Evolutionary conservation across 202 grass and related monocot genomes (phyloP).

Genomic region (Carex arenaria): DNA sequence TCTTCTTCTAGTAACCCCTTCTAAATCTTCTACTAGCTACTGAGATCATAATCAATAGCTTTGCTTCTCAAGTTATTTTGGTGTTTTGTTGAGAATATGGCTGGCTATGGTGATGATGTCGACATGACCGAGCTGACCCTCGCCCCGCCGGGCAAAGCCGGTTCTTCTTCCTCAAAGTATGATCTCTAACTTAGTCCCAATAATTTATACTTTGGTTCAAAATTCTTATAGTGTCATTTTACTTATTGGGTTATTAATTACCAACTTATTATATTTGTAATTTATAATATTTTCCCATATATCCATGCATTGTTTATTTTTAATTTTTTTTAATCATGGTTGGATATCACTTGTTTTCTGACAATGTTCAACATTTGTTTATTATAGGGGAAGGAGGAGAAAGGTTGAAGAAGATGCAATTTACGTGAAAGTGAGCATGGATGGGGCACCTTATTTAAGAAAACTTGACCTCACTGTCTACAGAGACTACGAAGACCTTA

Average conservation of each 20-base stretch:
- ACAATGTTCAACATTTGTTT: neutral
- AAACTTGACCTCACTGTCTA: conserved; percentile 79
- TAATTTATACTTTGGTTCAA: neutral
- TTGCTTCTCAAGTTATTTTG: neutral
- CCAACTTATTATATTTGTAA: neutral
- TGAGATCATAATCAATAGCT: neutral
- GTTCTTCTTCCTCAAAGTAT: conserved; percentile 19
- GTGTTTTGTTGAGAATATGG: conserved; percentile 29
- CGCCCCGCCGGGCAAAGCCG: conserved; percentile 42
- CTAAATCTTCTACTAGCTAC: neutral
- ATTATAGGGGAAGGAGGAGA: conserved; percentile 23
- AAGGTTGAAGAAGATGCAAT: conserved; percentile 28
- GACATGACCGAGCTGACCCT: conserved; percentile 76
- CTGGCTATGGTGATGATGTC: conserved; percentile 34
- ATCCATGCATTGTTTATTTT: neutral
- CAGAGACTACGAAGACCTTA: conserved; percentile 52
- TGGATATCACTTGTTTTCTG: neutral
- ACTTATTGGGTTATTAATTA: no score
- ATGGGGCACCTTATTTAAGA: conserved; percentile 77
- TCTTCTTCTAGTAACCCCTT: neutral
- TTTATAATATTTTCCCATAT: neutral
- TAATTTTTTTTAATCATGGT: neutral
- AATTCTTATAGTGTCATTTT: neutral
- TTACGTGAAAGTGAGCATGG: conserved; percentile 93
- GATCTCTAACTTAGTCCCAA: neutral